phyloP scores from a whole-genome alignment of 164 flowering plant species.

The Annona squamosa region DNA sequence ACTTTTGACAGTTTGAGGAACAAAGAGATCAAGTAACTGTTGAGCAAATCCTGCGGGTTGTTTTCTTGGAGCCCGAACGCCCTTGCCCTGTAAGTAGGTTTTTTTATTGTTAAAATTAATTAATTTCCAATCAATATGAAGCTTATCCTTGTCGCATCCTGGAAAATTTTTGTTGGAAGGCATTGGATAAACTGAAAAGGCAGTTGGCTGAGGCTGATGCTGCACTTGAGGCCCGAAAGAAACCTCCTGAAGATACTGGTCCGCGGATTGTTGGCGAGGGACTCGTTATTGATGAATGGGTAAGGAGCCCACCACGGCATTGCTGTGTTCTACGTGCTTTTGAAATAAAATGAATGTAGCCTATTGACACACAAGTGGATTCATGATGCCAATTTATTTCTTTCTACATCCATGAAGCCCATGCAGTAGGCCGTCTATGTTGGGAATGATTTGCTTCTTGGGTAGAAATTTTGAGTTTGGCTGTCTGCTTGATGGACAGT shows the following conservation, averaged over 20 bases:
- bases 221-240: conserved; percentile 70
- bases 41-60: conserved; percentile 72
- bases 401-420: not conserved
- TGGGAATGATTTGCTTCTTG: not conserved
- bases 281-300: conserved; percentile 93
- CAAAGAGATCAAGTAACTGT: conserved; percentile 79
- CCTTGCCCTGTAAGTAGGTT: conserved; percentile 60
- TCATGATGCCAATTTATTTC: not conserved
- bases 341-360: not conserved
- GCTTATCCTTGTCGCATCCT: not conserved
- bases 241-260: conserved; percentile 71
- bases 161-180: conserved; percentile 25
- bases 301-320: conserved; percentile 11
- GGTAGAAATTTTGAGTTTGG: not conserved
- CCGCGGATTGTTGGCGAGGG: conserved; percentile 80
- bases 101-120: not conserved
- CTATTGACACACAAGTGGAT: not conserved
- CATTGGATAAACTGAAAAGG: conserved; percentile 76
- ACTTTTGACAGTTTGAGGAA: conserved; percentile 74
- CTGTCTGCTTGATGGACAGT: not conserved
- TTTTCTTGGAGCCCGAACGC: conserved; percentile 64
- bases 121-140: not conserved
- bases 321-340: not conserved
- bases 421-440: not conserved
- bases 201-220: conserved; percentile 94